These are phyloP conservation scores for Hemileccinum impolitum DNA, from an alignment of 768 basidiomycete species.

Conservation along the genomic window DNA sequence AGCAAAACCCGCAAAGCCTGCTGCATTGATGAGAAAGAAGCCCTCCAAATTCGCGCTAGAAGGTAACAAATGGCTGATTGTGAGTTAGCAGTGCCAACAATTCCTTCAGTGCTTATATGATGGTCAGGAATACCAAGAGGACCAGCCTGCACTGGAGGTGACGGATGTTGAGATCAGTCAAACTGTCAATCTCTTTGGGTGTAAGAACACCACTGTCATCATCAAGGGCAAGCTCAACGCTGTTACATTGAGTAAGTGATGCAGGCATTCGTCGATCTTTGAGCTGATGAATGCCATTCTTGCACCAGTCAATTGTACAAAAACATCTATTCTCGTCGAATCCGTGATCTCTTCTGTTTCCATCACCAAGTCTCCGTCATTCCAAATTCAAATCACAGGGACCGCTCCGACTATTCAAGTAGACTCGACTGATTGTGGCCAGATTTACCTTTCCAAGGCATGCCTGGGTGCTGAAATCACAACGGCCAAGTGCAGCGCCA, in stretches of 20 bases:
- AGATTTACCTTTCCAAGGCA: constrained; percentile 86
- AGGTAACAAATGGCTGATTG: constrained; percentile 92
- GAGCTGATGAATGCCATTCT: constrained; percentile 10
- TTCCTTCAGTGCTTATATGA: constrained; percentile 2
- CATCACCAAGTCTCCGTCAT: constrained; percentile 89
- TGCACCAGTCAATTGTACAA: constrained; percentile 75
- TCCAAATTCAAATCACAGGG: constrained; percentile 89
- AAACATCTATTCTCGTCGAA: constrained; percentile 84
- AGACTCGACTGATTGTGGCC: constrained; percentile 93
- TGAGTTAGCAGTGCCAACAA: constrained; percentile 35
- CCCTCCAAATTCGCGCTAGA: constrained; percentile 87
- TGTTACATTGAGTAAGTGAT: constrained; percentile 68
- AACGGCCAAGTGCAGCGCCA: constrained; percentile 88
- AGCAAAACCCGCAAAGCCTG: constrained; percentile 79
- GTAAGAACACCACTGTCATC: constrained; percentile 79
- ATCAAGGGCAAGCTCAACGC: constrained; percentile 96
- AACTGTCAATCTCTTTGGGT: constrained; percentile 83
- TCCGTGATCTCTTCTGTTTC: constrained; percentile 90
- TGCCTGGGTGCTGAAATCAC: constrained; percentile 83
- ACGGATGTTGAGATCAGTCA: constrained; percentile 78
- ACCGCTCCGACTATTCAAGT: constrained; percentile 88
- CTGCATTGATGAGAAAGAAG: constrained; percentile 81
- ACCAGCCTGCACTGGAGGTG: constrained; percentile 66
- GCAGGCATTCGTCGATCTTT: neutral
- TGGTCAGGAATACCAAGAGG: constrained; percentile 87